Evolutionary conservation across 345 rosid species (phyloP).

Genomic region (Ceriops zippeliana): DNA sequence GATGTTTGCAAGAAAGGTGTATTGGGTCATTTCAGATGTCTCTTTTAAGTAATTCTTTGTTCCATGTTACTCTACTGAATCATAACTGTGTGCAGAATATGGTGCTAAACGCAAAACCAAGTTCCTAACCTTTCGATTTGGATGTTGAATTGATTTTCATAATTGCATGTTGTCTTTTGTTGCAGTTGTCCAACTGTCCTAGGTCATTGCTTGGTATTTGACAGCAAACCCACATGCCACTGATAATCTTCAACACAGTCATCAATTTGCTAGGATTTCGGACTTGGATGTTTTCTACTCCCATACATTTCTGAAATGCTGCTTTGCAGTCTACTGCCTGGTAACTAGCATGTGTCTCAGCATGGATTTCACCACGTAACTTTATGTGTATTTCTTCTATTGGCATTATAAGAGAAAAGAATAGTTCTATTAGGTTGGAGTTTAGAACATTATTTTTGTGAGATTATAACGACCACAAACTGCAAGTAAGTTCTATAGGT

Average conservation of each 20-base stretch:
- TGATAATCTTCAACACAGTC: not conserved
- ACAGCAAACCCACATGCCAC: not conserved
- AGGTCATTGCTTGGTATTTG: not conserved
- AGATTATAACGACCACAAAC: too few relatives aligned
- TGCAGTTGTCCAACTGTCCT: not conserved
- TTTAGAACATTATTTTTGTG: too few relatives aligned
- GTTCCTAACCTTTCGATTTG: not conserved
- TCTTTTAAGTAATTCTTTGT: not conserved
- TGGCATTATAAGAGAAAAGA: too few relatives aligned
- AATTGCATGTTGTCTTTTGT: not conserved
- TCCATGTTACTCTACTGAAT: not conserved
- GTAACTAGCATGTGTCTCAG: not conserved
- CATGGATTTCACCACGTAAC: too few relatives aligned
- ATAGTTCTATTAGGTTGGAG: too few relatives aligned
- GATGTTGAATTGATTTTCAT: not conserved
- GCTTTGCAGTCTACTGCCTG: not conserved
- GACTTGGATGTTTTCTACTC: not conserved
- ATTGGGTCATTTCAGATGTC: not conserved
- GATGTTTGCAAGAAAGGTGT: slow-evolving; percentile 1
- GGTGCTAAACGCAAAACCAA: not conserved
- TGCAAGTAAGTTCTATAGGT: too few relatives aligned
- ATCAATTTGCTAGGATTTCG: not conserved
- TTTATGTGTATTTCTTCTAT: too few relatives aligned
- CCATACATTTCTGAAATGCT: not conserved
- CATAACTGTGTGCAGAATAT: not conserved